phyloP scores from a whole-genome alignment of 106 monocot species.

The Allium sativum region DNA sequence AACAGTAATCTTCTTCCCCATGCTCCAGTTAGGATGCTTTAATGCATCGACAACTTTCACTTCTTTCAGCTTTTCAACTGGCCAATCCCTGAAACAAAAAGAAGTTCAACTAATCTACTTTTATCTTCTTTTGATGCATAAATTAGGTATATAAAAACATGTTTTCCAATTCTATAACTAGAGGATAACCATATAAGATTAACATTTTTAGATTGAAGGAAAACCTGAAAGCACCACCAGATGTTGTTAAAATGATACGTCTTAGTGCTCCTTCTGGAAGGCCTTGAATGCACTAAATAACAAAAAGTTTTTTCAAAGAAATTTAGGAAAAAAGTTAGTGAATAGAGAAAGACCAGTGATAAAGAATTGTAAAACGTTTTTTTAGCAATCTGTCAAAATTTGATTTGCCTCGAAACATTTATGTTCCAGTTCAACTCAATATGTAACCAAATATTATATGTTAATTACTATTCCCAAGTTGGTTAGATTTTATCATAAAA shows the following conservation, averaged over 20 bases:
- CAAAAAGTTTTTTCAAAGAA: not conserved
- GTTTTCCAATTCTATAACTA: no score
- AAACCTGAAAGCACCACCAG: conserved; percentile 93
- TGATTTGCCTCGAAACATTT: no score
- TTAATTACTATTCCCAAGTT: no score
- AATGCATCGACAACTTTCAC: conserved; percentile 96
- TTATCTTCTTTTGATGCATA: no score
- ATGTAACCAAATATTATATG: no score
- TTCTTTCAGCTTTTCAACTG: conserved; percentile 80
- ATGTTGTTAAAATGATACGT: conserved; percentile 91
- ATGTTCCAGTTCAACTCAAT: not conserved
- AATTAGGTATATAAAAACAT: no score
- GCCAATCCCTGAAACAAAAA: conserved; percentile 56
- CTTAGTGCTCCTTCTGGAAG: conserved; percentile 87
- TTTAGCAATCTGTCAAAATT: no score
- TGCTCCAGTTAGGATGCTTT: conserved; percentile 93
- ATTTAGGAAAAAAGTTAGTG: not conserved
- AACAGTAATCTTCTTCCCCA: conserved; percentile 98
- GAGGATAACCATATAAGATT: not conserved
- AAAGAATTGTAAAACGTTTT: no score
- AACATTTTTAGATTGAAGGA: not conserved
- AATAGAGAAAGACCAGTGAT: no score
- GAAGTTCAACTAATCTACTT: not conserved
- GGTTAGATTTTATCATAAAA: no score
- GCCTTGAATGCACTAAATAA: conserved; percentile 84